Conservation (phyloP, 2,329 filamentous ascomycete species). For the Lasiodiplodia hormozganensis region DNA sequence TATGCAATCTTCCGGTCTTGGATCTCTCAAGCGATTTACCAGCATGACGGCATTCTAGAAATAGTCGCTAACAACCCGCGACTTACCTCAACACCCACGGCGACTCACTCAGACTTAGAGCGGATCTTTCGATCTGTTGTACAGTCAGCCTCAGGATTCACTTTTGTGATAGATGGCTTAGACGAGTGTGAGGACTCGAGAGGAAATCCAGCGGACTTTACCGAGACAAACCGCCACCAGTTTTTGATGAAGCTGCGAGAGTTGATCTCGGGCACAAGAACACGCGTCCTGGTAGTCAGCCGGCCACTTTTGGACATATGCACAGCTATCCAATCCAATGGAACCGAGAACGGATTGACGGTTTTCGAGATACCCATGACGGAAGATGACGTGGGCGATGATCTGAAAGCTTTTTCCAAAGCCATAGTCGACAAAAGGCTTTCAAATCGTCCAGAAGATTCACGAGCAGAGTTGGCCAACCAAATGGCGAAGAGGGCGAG, state of each 20-base stretch:
- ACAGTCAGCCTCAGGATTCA: not conserved
- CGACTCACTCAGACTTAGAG: not conserved
- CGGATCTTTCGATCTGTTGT: not conserved
- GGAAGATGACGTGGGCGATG: not conserved
- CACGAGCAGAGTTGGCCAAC: not conserved
- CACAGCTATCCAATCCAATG: not conserved
- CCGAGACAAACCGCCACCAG: not conserved
- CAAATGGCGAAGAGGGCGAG: not conserved
- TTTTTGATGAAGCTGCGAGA: not conserved
- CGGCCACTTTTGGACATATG: not conserved
- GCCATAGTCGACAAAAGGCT: not conserved
- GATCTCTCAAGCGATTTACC: not conserved
- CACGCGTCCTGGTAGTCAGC: not conserved
- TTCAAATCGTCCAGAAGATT: not conserved
- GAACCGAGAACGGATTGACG: fast-evolving
- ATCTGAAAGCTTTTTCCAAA: not conserved
- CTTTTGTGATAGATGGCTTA: not conserved
- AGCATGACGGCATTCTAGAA: not conserved
- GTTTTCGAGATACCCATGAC: not conserved
- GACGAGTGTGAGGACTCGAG: not conserved
- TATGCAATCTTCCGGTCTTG: not conserved
- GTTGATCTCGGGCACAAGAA: not conserved
- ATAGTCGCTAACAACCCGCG: not conserved
- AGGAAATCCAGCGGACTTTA: not conserved
- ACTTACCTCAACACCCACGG: not conserved